Percentiles rank a stretch among this genome's conserved stretches.
Conservation (phyloP, 139 green algal species). For the Asterochloris erici region DNA sequence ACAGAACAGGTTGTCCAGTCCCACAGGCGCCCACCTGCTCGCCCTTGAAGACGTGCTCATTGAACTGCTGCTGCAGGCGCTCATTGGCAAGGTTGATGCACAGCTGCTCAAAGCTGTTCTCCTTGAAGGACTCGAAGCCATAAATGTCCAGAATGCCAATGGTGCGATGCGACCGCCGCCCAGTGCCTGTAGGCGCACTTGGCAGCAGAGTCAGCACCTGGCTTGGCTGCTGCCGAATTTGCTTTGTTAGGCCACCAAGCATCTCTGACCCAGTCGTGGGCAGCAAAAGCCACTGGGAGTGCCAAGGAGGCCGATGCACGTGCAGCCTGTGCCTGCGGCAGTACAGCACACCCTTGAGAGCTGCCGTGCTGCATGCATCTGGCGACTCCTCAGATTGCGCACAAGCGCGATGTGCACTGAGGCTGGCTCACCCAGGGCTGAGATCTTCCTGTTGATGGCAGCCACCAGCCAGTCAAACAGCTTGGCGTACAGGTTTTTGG, state of each 20-base stretch:
- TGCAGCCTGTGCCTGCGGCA: no score
- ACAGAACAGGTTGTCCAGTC: no score
- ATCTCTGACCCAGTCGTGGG: no score
- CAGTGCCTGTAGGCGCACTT: constrained; percentile 1
- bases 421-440: constrained; percentile 30
- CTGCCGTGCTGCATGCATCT: no score
- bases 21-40: constrained; percentile 59
- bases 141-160: constrained; percentile 94
- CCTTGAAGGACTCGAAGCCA: constrained; percentile 86
- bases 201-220: neutral
- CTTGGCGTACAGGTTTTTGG: constrained; percentile 82
- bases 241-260: neutral
- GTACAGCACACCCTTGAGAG: no score
- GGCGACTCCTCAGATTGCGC: neutral
- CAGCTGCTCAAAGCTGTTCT: constrained; percentile 94
- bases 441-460: constrained; percentile 74
- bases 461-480: constrained; percentile 84
- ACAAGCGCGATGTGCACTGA: neutral
- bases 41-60: constrained; percentile 85
- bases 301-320: no score
- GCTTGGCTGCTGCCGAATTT: neutral
- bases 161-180: constrained; percentile 16
- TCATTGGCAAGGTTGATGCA: constrained; percentile 99
- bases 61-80: constrained; percentile 98
- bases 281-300: no score